A percentile compares a stretch with the other conserved stretches of the same genome.
These are phyloP conservation scores for Cenchrus americanus DNA, from an alignment of 176 grass and related monocot genomes.

Conservation along the genomic window DNA sequence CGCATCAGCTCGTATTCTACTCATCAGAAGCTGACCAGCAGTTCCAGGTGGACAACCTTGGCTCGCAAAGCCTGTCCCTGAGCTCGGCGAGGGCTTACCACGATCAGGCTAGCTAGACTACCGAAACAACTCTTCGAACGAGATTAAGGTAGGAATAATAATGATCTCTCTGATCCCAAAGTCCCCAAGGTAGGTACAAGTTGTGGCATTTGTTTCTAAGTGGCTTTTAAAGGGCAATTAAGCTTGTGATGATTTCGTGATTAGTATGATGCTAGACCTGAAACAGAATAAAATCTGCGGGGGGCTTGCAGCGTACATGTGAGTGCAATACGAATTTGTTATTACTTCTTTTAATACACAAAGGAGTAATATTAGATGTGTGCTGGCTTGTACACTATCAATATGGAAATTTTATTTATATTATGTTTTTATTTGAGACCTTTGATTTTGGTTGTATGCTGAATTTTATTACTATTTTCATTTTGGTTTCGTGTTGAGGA, in stretches of 20 bases:
- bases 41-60: constrained; percentile 53
- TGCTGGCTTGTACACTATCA: constrained; percentile 54
- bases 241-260: constrained; percentile 17
- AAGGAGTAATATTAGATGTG: constrained; percentile 38
- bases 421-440: neutral
- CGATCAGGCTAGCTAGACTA: constrained; percentile 35
- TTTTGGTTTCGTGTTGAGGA: neutral
- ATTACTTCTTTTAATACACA: constrained; percentile 45
- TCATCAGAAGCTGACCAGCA: constrained; percentile 50
- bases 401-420: neutral
- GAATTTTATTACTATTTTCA: neutral
- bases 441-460: neutral
- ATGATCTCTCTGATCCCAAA: constrained; percentile 16
- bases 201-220: constrained; percentile 35
- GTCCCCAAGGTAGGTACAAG: constrained; percentile 32
- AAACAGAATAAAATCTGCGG: constrained; percentile 25
- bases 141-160: constrained; percentile 51
- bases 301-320: constrained; percentile 25
- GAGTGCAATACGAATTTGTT: constrained; percentile 37
- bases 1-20: constrained; percentile 60
- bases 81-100: constrained; percentile 54
- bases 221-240: constrained; percentile 30
- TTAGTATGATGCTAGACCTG: constrained; percentile 13
- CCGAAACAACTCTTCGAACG: constrained; percentile 26
- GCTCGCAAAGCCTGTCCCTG: constrained; percentile 54